Evolutionary conservation across 2,329 filamentous ascomycete genomes (phyloP).

Genomic region (Erysiphe neolycopersici): DNA sequence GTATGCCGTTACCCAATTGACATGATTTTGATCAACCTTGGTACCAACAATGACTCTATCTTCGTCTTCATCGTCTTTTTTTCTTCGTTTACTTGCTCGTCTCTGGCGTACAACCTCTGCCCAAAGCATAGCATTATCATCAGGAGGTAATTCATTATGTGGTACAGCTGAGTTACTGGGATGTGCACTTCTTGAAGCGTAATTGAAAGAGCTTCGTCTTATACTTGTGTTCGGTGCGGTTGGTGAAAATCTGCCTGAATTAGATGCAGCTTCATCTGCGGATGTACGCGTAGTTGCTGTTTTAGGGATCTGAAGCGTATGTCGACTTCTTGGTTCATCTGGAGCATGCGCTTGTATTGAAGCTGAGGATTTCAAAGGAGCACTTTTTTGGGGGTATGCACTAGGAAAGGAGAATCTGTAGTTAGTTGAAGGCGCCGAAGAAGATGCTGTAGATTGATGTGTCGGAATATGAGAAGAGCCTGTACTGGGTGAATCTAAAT

Average conservation of each 20-base stretch:
- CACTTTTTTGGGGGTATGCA: slow-evolving; percentile 18
- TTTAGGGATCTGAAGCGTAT: slow-evolving; percentile 72
- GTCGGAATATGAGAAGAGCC: not conserved
- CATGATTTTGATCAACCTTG: slow-evolving; percentile 91
- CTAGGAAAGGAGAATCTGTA: slow-evolving; percentile 41
- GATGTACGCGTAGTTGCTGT: slow-evolving; percentile 35
- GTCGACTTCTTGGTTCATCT: slow-evolving; percentile 45
- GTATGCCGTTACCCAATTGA: slow-evolving; percentile 94
- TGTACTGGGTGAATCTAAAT: slow-evolving; percentile 10
- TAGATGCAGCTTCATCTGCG: slow-evolving; percentile 37
- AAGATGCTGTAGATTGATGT: not conserved
- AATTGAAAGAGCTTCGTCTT: slow-evolving; percentile 57
- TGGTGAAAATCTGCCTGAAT: slow-evolving; percentile 63
- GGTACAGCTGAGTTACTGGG: slow-evolving; percentile 66
- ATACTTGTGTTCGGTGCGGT: slow-evolving; percentile 22
- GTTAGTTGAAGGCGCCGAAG: slow-evolving; percentile 7
- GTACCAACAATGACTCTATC: slow-evolving; percentile 87
- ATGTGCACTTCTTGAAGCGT: slow-evolving; percentile 56
- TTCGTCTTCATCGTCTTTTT: slow-evolving; percentile 69
- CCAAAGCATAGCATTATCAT: slow-evolving; percentile 80
- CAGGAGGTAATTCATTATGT: slow-evolving; percentile 57
- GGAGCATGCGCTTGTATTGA: slow-evolving; percentile 19
- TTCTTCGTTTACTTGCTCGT: slow-evolving; percentile 60
- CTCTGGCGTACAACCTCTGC: slow-evolving; percentile 83
- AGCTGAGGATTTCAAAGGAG: slow-evolving; percentile 22